Conservation (phyloP, 148 eudicot species). For the Simmondsia chinensis region DNA sequence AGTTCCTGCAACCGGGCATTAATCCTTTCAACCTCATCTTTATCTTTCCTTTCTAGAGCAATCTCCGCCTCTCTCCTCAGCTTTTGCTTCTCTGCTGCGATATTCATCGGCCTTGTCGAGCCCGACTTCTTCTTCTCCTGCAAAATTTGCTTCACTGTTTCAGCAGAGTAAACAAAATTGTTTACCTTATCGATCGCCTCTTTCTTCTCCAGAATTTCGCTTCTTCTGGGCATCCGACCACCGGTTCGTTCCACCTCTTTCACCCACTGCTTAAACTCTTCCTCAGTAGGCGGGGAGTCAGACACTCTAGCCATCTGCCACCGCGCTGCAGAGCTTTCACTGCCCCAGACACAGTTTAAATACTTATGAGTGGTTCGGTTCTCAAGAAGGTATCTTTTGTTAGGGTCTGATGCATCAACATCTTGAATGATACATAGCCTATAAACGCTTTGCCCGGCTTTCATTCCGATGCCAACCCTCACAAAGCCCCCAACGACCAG, state of each 20-base stretch:
- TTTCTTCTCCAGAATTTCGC: constrained; percentile 55
- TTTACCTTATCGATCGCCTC: constrained; percentile 68
- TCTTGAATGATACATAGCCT: constrained; percentile 75
- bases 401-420: constrained; percentile 65
- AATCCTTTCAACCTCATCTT: constrained; percentile 54
- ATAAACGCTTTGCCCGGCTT: constrained; percentile 48
- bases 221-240: constrained; percentile 57
- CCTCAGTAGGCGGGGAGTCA: constrained; percentile 59
- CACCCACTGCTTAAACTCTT: constrained; percentile 77
- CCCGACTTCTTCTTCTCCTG: constrained; percentile 89
- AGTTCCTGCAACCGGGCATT: constrained; percentile 55
- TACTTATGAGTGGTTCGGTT: constrained; percentile 73
- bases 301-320: constrained; percentile 98
- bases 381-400: constrained; percentile 59
- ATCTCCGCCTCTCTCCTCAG: constrained; percentile 60
- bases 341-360: constrained; percentile 82
- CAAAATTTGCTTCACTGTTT: constrained; percentile 80
- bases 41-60: constrained; percentile 46
- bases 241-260: constrained; percentile 68
- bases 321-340: constrained; percentile 80
- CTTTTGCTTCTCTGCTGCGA: constrained; percentile 86
- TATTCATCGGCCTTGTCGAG: constrained; percentile 66
- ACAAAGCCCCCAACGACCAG: constrained; percentile 88
- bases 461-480: constrained; percentile 87
- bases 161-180: constrained; percentile 71